Base-by-base conservation (phyloP, 1,284 basidiomycete species). In the Pseudozyma thailandica region DNA sequence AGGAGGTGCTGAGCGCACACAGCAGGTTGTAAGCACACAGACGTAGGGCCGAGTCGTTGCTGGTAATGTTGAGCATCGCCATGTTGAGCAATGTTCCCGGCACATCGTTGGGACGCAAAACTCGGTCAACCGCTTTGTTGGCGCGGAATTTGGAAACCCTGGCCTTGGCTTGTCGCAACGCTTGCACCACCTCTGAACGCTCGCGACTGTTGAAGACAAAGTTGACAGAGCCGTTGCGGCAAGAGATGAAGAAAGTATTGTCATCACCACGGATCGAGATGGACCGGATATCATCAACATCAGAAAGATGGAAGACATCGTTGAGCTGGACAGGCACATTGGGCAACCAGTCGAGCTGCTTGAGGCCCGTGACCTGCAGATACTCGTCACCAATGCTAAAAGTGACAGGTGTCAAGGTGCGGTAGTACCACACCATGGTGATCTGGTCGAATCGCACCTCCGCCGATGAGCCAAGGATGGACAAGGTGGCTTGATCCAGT, bases 11-110 rank as follows among this genome's bases (percentile, higher is more conserved):
- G n/a, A 80, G 59, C n/a, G 78, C 78, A 39, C 77, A 80, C 23
- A 80, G 64, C 31, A 80, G 60, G 27, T 80, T 74, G 65, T 80
- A 80, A 2, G 78, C 78, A 38, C 75, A 66, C n/a, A 76, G 48
- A 26, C 78, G 61, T 21, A 80, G 52, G 15, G 58, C 56, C 20
- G 64, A 59, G 38, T 79, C 72, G 28, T 59, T 63, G 56, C 75
- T 78, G 49, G 75, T 79, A 49, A 76, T 74, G 58, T 80, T 80
- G 75, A 79, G 74, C 77, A 80, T 74, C 15, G 78, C 78, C 75
- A 80, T 80, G 60, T 80, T 80, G 52, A 80, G 73, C 60, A 80
- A 53, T 23, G 77, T 79, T 30, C 78, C 78, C 9, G 78, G 78
- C 18, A 80, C 78, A 30, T 79, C 78, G 44, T 72, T 75, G 10